These are phyloP conservation scores for Cardamine occulta DNA, from an alignment of 345 rosid genomes.

Conservation along the genomic window DNA sequence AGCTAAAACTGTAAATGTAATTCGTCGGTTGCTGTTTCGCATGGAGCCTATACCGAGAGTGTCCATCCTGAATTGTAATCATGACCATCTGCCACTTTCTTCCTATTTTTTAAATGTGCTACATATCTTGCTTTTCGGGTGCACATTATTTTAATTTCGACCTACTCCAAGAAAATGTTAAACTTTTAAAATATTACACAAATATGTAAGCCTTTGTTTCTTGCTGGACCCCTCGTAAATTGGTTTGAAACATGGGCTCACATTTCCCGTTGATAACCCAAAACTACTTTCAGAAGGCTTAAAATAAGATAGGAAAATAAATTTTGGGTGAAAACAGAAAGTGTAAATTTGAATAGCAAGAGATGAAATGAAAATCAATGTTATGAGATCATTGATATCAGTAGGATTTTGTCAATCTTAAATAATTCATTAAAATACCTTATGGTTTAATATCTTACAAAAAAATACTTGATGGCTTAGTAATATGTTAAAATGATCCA, in stretches of 20 bases:
- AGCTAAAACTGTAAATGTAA: conserved; percentile 14
- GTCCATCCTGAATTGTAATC: conserved; percentile 38
- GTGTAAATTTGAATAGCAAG: background rate
- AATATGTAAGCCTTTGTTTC: background rate
- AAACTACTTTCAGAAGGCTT: background rate
- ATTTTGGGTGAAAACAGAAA: background rate
- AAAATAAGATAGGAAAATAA: background rate
- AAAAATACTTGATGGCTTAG: background rate
- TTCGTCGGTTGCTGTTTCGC: conserved; percentile 40
- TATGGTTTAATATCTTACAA: too few species aligned
- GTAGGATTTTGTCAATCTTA: background rate
- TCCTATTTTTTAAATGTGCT: conserved; percentile 20
- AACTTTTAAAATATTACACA: background rate
- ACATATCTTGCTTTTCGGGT: conserved; percentile 21
- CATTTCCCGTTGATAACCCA: background rate
- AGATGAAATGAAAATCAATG: background rate
- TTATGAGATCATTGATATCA: background rate
- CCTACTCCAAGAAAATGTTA: background rate
- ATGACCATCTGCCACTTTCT: conserved; percentile 39
- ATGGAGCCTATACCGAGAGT: conserved; percentile 38
- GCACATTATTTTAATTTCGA: background rate
- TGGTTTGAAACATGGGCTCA: conserved; percentile 12
- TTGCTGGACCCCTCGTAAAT: background rate
- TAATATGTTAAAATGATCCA: background rate
- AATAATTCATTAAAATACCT: background rate